Evolutionary conservation across 129 eudicot species (phyloP), one percentile per base, ranked within the genome.

Genomic region (Mikania micrantha): DNA sequence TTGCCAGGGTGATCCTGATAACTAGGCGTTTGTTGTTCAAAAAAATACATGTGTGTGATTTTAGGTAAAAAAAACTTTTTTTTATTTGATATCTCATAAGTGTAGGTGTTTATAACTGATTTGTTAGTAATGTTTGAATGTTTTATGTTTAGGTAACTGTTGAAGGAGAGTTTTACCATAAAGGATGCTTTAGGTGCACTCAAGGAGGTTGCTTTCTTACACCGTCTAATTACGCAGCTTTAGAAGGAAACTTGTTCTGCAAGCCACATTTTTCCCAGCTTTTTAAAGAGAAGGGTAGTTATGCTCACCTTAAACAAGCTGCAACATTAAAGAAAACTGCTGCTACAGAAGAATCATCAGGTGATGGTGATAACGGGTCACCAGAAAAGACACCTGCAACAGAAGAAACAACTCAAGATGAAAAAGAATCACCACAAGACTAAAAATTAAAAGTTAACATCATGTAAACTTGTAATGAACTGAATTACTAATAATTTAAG

Each of bases 251-350:
- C 13, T 63, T 88, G 31, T 91, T 87, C 31, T 91, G 97, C 84
- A 91, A 91, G 73, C 90, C 97, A 4, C 97, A 91, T 64, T 91
- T 91, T 52, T 71, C 90, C 3, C 97, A 91, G 57, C 75, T 91
- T n/a, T 91, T 91, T 47, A 91, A 91, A 74, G 95, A 91, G 64
- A 91, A 85, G 57, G 96, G 98, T 13, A 80, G 87, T 76, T 91
- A 88, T 65, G 22, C 17, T 50, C 84, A 82, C 64, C 88, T 91
- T 44, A 83, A 84, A 10, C 79, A 87, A 69, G 76, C 90, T 15
- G 59, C 74, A 5, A 73, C 84, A 1, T 54, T 56, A 24, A 91
- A 81, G 78, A 88, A 83, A 62, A 36, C 20, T 1, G 64, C 52
- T 9, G 19, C 74, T 10, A 7, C 20, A 6, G 75, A 60, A 4